These are phyloP conservation scores for Cyclotella atomus DNA, from an alignment of 108 stramenopile genomes.

Conservation along the genomic window DNA sequence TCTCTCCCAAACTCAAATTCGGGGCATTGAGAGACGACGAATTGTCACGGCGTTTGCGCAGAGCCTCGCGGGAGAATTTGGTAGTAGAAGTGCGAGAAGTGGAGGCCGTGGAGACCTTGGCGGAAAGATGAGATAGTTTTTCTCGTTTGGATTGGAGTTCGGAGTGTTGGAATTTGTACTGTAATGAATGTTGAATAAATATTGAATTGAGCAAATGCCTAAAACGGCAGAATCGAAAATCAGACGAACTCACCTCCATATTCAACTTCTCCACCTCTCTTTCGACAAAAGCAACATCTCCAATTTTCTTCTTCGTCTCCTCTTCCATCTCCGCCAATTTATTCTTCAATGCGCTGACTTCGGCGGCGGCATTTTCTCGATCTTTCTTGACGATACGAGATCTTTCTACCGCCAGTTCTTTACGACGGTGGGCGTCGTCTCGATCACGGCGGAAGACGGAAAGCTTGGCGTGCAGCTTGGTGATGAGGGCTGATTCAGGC, in stretches of 20 bases:
- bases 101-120: conserved; percentile 24
- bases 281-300: conserved; percentile 20
- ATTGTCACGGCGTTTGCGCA: conserved; percentile 33
- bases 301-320: conserved; percentile 8
- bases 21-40: conserved; percentile 6
- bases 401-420: conserved; percentile 44
- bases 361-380: conserved; percentile 34
- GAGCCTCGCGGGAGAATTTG: conserved; percentile 29
- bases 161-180: conserved; percentile 55
- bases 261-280: conserved; percentile 20
- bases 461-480: conserved; percentile 35
- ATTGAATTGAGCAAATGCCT: neutral
- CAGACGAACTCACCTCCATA: conserved; percentile 26
- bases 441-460: conserved; percentile 44
- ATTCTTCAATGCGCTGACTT: conserved; percentile 15
- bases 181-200: neutral
- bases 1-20: conserved; percentile 13
- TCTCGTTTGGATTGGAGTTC: conserved; percentile 43
- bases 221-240: conserved; percentile 1
- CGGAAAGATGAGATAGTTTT: conserved; percentile 42
- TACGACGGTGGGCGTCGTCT: conserved; percentile 39
- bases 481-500: conserved; percentile 13
- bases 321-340: conserved; percentile 21
- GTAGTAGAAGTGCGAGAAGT: conserved; percentile 21
- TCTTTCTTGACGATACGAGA: conserved; percentile 29